Conservation (phyloP, 257 asterid genomes). For the Verbena officinalis region DNA sequence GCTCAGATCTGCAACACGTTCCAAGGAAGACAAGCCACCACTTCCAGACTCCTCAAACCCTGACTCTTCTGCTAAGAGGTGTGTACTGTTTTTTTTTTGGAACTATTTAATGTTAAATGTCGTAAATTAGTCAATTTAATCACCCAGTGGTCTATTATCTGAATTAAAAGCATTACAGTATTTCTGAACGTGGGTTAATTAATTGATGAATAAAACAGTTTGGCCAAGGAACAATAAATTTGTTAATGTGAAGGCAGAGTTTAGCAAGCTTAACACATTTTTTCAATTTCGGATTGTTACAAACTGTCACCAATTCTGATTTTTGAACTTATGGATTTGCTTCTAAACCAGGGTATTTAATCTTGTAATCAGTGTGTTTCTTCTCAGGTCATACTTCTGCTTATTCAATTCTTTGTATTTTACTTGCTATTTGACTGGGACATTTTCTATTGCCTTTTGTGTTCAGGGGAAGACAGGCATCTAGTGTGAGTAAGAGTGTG, state of each 20-base stretch:
- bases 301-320: not conserved
- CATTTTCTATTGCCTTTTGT: slow-evolving; percentile 13
- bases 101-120: not conserved
- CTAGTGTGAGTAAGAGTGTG: slow-evolving; percentile 78
- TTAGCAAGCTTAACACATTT: no score
- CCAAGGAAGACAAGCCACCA: slow-evolving; percentile 72
- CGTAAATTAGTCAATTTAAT: not conserved
- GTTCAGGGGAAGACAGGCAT: slow-evolving; percentile 52
- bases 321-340: not conserved
- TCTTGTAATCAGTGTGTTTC: not conserved
- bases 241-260: no score
- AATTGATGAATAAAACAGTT: not conserved
- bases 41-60: slow-evolving; percentile 57
- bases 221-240: not conserved
- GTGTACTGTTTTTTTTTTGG: not conserved
- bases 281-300: not conserved
- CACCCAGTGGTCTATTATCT: not conserved
- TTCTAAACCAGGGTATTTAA: not conserved
- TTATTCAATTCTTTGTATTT: not conserved
- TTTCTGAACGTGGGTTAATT: not conserved
- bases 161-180: not conserved
- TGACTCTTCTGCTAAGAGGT: slow-evolving; percentile 57
- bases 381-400: not conserved
- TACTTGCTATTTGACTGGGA: not conserved
- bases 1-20: slow-evolving; percentile 68